A percentile compares a stretch with the other conserved stretches of the same genome.
These are phyloP conservation scores for Imleria badia DNA, from an alignment of 768 basidiomycete species.

Conservation along the genomic window DNA sequence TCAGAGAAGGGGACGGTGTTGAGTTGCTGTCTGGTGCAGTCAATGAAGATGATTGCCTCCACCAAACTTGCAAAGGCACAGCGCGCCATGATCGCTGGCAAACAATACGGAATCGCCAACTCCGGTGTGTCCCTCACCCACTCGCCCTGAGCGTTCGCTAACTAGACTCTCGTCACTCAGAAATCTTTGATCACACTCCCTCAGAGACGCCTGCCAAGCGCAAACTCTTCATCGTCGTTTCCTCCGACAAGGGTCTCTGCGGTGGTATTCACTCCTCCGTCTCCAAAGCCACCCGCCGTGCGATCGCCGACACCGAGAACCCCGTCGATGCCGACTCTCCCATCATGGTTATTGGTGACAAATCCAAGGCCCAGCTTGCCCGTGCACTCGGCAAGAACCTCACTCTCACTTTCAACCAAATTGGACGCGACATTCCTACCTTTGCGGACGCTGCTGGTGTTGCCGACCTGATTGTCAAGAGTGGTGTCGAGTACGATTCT, in stretches of 20 bases:
- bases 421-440: constrained; percentile 95
- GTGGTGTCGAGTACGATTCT: constrained; percentile 83
- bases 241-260: constrained; percentile 98
- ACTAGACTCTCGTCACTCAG: constrained; percentile 39
- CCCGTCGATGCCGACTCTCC: constrained; percentile 59
- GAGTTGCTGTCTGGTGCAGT: constrained; percentile 43
- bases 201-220: constrained; percentile 67
- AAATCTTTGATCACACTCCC: constrained; percentile 81
- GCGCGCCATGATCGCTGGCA: constrained; percentile 88
- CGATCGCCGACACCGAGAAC: constrained; percentile 51
- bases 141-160: background rate
- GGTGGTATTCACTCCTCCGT: constrained; percentile 99
- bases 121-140: constrained; percentile 51
- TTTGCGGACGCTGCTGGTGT: constrained; percentile 95
- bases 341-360: constrained; percentile 92
- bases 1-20: background rate
- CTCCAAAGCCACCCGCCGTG: constrained; percentile 82
- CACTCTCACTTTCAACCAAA: constrained; percentile 91
- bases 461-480: constrained; percentile 88
- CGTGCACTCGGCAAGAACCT: constrained; percentile 66
- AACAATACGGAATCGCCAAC: constrained; percentile 91
- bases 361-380: constrained; percentile 89
- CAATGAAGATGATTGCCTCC: constrained; percentile 99
- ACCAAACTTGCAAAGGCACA: constrained; percentile 96
- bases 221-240: constrained; percentile 91